Base-by-base conservation (phyloP, 2,329 filamentous ascomycete species). In the Paraconiothyrium brasiliense region DNA sequence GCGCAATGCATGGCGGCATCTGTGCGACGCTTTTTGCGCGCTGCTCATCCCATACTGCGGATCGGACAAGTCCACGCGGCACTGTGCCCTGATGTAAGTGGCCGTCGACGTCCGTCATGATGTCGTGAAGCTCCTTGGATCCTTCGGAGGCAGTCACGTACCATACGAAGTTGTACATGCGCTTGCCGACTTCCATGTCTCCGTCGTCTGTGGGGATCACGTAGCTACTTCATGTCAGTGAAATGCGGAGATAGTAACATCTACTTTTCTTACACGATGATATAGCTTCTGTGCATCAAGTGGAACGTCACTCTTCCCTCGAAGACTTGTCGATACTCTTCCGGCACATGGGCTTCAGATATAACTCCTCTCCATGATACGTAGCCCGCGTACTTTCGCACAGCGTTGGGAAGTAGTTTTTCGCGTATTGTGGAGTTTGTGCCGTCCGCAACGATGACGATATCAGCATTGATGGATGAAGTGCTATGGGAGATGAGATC, bases 131-230 rank as follows among this genome's bases (percentile, higher is more conserved):
- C 24, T 79, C 78, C 4, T 65, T 9, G 1, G 77, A 76, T 9
- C 62, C 69, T 30, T 79, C 73, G 0, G 67, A 43, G 30, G 77
- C 69, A 63, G 81, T 79, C 59, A 63, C 70, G 67, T 83, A 84
- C 77, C 78, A 82, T 1, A 83, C 76, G 66, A 70, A 82, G 63
- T 83, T 83, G 62, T 81, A 67, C 1, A 80, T 73, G 11, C 79
- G 73, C 16, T 78, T 65, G 3, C 76, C 78, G 0, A 67, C 62
- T 24, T 69, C 63, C 13, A 79, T 69, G 11, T 65, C 66, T 3
- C 80, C 80, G n/a, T 76, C 20, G 20, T 20, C 20, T 1, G 20
- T 20, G 20, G 20, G 20, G 20, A 20, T 20, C 20, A 20, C 20
- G 20, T 20, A 20, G 1, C 20, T 20, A 20, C 20, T 20, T 20